Conservation (phyloP, 2,329 filamentous ascomycete species). For the Colletotrichum shisoi region DNA sequence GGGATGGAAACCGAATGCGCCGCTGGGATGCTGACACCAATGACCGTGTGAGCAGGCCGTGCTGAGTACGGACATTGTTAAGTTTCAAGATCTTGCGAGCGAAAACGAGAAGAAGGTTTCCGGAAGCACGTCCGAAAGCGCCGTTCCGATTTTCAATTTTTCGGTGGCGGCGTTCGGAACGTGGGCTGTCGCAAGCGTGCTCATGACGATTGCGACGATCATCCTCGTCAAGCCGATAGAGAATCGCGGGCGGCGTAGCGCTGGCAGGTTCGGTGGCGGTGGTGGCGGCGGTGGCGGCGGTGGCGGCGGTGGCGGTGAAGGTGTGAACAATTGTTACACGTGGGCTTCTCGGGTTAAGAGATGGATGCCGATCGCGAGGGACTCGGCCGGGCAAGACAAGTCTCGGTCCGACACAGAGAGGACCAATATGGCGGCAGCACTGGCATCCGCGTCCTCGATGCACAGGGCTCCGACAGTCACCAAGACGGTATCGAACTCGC, state of each 20-base stretch:
- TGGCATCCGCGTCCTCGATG: slow-evolving; percentile 13
- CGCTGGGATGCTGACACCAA: slow-evolving; percentile 22
- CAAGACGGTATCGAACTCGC: slow-evolving; percentile 23
- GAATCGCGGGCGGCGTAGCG: slow-evolving; percentile 2
- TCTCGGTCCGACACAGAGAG: background rate
- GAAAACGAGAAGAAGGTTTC: slow-evolving; percentile 24
- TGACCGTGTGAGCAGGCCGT: slow-evolving; percentile 19
- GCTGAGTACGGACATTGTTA: slow-evolving; percentile 36
- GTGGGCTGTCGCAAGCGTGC: slow-evolving; percentile 30
- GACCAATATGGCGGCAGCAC: slow-evolving; percentile 1
- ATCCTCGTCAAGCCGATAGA: slow-evolving; percentile 19
- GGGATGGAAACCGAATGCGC: slow-evolving; percentile 11
- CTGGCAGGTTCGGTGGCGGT: background rate
- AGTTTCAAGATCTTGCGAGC: slow-evolving; percentile 33
- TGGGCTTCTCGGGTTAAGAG: background rate
- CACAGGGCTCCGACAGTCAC: slow-evolving; percentile 19
- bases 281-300: background rate
- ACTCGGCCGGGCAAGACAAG: slow-evolving; percentile 8
- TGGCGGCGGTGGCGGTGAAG: background rate
- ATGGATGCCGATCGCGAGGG: background rate
- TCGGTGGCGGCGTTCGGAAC: slow-evolving; percentile 34
- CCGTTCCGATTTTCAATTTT: slow-evolving; percentile 26
- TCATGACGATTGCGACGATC: slow-evolving; percentile 29
- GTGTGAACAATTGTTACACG: background rate
- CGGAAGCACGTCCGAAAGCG: background rate